Evolutionary conservation across 768 basidiomycete genomes (phyloP).

Genomic region (Lactarius hengduanensis): DNA sequence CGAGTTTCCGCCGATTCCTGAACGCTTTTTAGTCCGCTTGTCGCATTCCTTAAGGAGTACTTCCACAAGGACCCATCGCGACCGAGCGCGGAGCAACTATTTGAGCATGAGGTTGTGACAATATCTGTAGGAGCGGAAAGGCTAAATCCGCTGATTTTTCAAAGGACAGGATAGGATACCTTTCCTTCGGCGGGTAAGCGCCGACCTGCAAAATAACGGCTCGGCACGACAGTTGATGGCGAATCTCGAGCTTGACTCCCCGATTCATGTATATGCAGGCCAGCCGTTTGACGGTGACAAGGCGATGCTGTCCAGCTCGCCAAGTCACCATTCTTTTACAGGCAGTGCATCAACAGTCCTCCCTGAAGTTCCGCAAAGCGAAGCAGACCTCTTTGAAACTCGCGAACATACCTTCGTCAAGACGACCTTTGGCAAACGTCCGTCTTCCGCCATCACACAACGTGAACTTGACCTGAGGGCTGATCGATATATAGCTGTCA

Average conservation of each 20-base stretch:
- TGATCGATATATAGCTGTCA: slow-evolving; percentile 57
- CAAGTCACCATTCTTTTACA: slow-evolving; percentile 11
- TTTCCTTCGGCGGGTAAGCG: slow-evolving; percentile 87
- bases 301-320: slow-evolving; percentile 25
- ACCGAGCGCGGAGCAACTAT: slow-evolving; percentile 80
- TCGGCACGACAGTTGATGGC: slow-evolving; percentile 49
- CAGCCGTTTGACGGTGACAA: slow-evolving; percentile 21
- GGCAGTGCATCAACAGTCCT: slow-evolving; percentile 9
- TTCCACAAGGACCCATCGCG: slow-evolving; percentile 88
- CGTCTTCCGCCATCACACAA: slow-evolving; percentile 35
- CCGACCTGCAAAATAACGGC: slow-evolving; percentile 77
- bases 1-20: slow-evolving; percentile 81
- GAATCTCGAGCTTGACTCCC: slow-evolving; percentile 44
- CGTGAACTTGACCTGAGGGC: slow-evolving; percentile 1
- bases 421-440: slow-evolving; percentile 90
- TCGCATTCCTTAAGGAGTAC: slow-evolving; percentile 81
- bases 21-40: slow-evolving; percentile 68
- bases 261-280: slow-evolving; percentile 21
- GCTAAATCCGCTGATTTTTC: slow-evolving; percentile 8
- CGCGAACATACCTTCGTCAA: slow-evolving; percentile 84
- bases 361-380: slow-evolving; percentile 33
- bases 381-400: slow-evolving; percentile 49
- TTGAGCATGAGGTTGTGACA: slow-evolving; percentile 48
- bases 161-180: slow-evolving; percentile 94
- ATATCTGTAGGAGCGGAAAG: neutral